phyloP scores from a whole-genome alignment of 495 filamentous ascomycete species.

The Penicillium waksmanii region DNA sequence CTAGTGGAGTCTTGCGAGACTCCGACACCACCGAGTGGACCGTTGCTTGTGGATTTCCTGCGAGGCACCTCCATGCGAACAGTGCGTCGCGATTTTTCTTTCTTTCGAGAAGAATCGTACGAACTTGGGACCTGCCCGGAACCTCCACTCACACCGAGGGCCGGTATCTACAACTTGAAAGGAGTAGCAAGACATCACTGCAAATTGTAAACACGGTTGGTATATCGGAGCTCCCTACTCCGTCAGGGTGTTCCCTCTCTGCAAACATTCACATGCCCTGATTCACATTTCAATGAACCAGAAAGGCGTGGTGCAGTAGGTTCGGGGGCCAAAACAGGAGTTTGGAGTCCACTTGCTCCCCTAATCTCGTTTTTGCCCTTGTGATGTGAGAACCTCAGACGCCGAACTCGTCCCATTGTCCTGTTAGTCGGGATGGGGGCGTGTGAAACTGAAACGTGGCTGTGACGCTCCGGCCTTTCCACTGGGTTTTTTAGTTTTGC shows the following conservation, averaged over 20 bases:
- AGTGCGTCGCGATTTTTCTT: slow-evolving; percentile 18
- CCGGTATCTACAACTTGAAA: slow-evolving; percentile 4
- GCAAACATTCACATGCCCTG: not conserved
- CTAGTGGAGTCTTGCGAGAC: slow-evolving; percentile 23
- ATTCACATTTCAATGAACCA: slow-evolving; percentile 9
- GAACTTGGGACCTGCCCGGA: slow-evolving; percentile 7
- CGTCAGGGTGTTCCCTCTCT: not conserved
- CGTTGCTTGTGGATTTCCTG: slow-evolving; percentile 10
- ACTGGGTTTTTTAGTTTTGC: slow-evolving; percentile 13
- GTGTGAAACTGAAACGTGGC: slow-evolving; percentile 32
- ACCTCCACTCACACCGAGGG: slow-evolving; percentile 13
- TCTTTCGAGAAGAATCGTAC: slow-evolving; percentile 23
- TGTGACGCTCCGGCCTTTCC: slow-evolving; percentile 22
- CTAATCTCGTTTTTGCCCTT: slow-evolving; percentile 2
- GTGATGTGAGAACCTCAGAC: slow-evolving; percentile 15
- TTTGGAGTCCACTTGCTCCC: slow-evolving; percentile 13
- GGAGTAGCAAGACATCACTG: not conserved
- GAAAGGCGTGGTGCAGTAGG: not conserved
- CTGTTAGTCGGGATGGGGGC: slow-evolving; percentile 9
- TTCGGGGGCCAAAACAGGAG: slow-evolving; percentile 8
- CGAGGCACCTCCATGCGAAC: slow-evolving; percentile 20
- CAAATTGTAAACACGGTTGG: not conserved
- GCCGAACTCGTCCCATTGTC: slow-evolving; percentile 13
- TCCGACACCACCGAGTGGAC: slow-evolving; percentile 11
- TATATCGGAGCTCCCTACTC: too few relatives aligned